These are phyloP conservation scores for Penicillium frequentans DNA, from an alignment of 2,329 filamentous ascomycete species.

Conservation along the genomic window DNA sequence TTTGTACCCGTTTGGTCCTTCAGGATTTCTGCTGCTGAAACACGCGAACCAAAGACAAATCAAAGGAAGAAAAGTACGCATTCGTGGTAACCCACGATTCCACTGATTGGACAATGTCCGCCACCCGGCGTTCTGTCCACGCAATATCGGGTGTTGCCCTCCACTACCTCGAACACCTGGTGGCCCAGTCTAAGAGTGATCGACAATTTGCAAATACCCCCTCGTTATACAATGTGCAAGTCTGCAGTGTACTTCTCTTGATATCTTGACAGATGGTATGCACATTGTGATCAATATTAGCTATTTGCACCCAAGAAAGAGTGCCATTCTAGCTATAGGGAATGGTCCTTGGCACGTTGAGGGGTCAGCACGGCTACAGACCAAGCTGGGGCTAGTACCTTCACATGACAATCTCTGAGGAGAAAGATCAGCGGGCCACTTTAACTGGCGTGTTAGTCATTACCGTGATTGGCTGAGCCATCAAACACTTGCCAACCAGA, in stretches of 20 bases:
- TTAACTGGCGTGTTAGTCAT: background rate
- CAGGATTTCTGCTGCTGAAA: background rate
- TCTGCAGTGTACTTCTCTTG: too few species aligned
- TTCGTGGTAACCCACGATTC: background rate
- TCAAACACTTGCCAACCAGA: background rate
- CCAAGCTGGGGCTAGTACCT: background rate
- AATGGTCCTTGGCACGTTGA: background rate
- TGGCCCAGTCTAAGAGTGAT: background rate
- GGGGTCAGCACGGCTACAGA: background rate
- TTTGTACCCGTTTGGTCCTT: background rate
- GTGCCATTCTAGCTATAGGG: background rate
- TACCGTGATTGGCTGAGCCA: background rate
- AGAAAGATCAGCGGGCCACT: background rate
- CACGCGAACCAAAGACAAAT: background rate
- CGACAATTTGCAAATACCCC: background rate
- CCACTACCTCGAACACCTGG: background rate
- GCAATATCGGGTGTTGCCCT: slow-evolving; percentile 6
- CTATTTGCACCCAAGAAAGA: too few species aligned
- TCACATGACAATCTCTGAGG: background rate
- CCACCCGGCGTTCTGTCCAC: slow-evolving; percentile 3
- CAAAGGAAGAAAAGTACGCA: background rate
- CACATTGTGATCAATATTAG: too few species aligned
- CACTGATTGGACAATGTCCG: slow-evolving; percentile 2
- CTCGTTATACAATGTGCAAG: background rate
- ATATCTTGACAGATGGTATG: too few species aligned